These are phyloP conservation scores for Mrakia gelida DNA, from an alignment of 768 basidiomycete species.

Conservation along the genomic window DNA sequence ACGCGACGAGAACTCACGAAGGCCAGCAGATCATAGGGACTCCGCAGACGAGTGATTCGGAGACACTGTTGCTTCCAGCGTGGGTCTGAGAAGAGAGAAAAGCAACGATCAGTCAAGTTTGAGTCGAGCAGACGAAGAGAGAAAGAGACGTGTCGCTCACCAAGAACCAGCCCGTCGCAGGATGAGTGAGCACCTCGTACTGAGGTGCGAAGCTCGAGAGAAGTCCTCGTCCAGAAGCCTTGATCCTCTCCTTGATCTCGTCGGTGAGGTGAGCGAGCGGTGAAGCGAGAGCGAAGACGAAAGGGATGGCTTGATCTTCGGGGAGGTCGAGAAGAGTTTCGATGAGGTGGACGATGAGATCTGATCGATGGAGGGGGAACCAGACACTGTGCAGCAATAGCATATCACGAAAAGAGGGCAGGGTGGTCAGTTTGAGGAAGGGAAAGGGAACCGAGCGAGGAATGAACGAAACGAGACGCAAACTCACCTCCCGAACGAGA, in stretches of 20 bases:
- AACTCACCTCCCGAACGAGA: conserved; percentile 9
- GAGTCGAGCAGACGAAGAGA: not conserved
- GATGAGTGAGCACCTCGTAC: not conserved
- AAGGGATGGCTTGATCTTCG: not conserved
- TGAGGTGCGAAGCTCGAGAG: conserved; percentile 2
- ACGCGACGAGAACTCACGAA: not conserved
- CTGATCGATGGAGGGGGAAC: not conserved
- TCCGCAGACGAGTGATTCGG: conserved; percentile 3
- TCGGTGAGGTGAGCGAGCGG: not conserved
- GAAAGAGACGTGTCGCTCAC: not conserved
- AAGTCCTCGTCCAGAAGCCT: not conserved
- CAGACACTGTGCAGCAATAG: not conserved
- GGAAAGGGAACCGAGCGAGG: not conserved
- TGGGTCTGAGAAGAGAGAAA: not conserved
- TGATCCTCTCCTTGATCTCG: not conserved
- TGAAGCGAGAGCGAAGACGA: conserved; percentile 7
- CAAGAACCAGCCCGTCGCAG: conserved; percentile 7
- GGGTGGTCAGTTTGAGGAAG: not conserved
- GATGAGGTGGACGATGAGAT: conserved; percentile 13
- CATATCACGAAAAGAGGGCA: not conserved
- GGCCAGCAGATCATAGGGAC: conserved; percentile 5
- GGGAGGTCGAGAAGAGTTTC: conserved; percentile 4
- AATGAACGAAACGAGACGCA: not conserved
- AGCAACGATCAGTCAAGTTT: no score
- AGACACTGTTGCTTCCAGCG: not conserved